Evolutionary conservation across 2,329 filamentous ascomycete genomes (phyloP).

Genomic region (Kalmusia sp.): DNA sequence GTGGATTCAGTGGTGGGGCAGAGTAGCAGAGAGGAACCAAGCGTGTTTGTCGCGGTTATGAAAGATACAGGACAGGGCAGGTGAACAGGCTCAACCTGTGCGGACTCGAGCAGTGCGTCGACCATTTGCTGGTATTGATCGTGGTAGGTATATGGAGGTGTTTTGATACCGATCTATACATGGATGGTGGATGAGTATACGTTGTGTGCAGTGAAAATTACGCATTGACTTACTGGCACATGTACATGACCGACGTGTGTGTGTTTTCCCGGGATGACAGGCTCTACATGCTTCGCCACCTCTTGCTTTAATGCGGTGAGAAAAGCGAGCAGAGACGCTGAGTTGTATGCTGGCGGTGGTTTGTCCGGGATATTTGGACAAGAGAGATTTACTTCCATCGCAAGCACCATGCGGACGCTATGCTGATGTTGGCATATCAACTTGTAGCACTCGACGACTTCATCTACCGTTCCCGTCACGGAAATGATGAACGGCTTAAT

Average conservation of each 20-base stretch:
- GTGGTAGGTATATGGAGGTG: constrained; percentile 76
- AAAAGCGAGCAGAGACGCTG: constrained; percentile 60
- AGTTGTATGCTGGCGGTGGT: constrained; percentile 75
- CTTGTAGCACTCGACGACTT: constrained; percentile 65
- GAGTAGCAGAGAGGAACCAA: constrained; percentile 72
- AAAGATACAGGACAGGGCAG: constrained; percentile 62
- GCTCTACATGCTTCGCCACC: constrained; percentile 29
- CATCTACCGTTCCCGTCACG: constrained; percentile 68
- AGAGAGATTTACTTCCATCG: constrained; percentile 79
- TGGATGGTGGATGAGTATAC: background rate
- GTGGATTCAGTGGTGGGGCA: constrained; percentile 22
- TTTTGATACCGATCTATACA: constrained; percentile 69
- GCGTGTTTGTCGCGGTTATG: constrained; percentile 76
- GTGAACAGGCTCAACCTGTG: constrained; percentile 24
- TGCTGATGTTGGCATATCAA: constrained; percentile 51
- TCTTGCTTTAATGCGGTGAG: constrained; percentile 55
- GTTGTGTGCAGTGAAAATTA: background rate
- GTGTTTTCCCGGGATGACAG: constrained; percentile 12
- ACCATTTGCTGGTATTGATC: constrained; percentile 68
- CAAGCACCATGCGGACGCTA: constrained; percentile 57
- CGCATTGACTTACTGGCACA: constrained; percentile 39
- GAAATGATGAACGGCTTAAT: constrained; percentile 72
- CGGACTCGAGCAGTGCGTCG: constrained; percentile 54
- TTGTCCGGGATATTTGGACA: constrained; percentile 76
- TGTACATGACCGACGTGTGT: constrained; percentile 28